Conservation (phyloP, 73 alveolate genomes). For the Tetrahymena thermophila region DNA sequence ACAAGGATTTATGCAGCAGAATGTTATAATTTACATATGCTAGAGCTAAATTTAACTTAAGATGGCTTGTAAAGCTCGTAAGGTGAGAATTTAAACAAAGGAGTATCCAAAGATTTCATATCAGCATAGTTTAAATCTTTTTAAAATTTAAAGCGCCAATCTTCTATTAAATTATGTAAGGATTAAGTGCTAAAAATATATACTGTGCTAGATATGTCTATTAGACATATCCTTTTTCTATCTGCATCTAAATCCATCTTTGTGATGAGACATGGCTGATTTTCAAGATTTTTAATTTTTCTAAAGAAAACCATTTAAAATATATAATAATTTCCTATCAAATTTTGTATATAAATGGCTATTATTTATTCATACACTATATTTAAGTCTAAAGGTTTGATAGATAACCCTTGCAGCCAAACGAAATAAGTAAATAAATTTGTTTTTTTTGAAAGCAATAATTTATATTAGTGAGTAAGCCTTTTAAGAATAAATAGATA, state of each 20-base stretch:
- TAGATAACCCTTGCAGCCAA: not conserved
- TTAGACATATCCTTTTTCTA: not conserved
- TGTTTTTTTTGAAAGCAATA: too few species aligned
- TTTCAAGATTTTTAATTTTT: not conserved
- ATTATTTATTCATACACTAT: not conserved
- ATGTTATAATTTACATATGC: not conserved
- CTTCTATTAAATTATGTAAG: not conserved
- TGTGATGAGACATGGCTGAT: not conserved
- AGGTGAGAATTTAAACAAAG: not conserved
- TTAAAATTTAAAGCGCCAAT: not conserved
- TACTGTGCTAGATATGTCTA: not conserved
- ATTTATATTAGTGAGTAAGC: not conserved
- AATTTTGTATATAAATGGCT: not conserved
- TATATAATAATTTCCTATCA: too few species aligned
- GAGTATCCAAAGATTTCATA: not conserved
- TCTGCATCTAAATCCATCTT: not conserved
- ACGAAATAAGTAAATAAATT: not conserved
- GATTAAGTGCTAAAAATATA: not conserved
- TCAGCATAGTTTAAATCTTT: not conserved
- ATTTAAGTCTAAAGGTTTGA: not conserved
- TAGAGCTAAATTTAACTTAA: not conserved
- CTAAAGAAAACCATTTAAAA: not conserved
- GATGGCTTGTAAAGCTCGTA: not conserved
- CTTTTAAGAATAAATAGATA: not conserved
- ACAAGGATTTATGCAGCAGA: not conserved